Percentiles rank a stretch among this genome's conserved stretches.
phyloP scores from a whole-genome alignment of 805 yeast genomes.

The Clavispora asparagi region DNA sequence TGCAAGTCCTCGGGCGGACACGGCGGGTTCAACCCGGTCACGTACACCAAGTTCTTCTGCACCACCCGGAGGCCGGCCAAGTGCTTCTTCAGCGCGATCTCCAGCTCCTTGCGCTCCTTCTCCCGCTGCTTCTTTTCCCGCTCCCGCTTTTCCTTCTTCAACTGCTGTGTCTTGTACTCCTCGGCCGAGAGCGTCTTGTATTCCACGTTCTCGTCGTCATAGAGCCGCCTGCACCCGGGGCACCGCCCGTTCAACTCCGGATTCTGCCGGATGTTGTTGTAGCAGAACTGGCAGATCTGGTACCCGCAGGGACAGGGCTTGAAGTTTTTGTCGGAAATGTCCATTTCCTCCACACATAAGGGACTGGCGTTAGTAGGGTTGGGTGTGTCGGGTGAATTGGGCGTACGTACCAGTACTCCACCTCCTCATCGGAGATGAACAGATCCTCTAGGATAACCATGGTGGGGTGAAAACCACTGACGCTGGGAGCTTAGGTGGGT shows the following conservation, averaged over 20 bases:
- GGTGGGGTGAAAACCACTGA: neutral
- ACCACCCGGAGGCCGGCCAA: conserved; percentile 97
- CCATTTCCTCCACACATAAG: conserved; percentile 96
- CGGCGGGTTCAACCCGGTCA: conserved; percentile 88
- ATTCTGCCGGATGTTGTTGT: conserved; percentile 91
- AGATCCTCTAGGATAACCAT: conserved; percentile 16
- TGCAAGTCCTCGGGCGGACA: conserved; percentile 81
- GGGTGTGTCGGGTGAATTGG: neutral
- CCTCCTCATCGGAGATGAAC: conserved; percentile 74
- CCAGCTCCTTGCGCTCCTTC: conserved; percentile 87
- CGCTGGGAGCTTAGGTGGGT: neutral
- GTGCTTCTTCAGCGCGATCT: conserved; percentile 77
- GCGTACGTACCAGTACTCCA: conserved; percentile 56
- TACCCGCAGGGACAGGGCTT: conserved; percentile 99
- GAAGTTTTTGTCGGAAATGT: conserved; percentile 90
- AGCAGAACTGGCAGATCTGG: conserved; percentile 97
- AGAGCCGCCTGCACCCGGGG: conserved; percentile 94
- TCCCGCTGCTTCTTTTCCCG: conserved; percentile 80
- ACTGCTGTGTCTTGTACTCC: conserved; percentile 79
- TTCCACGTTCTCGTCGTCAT: conserved; percentile 90
- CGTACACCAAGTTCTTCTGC: conserved; percentile 94
- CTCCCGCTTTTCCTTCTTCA: conserved; percentile 75
- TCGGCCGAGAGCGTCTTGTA: conserved; percentile 80
- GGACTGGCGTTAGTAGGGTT: conserved; percentile 49
- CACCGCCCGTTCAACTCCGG: conserved; percentile 95